phyloP scores from a whole-genome alignment of 2,329 filamentous ascomycete genomes.

The Penicillium sp. region DNA sequence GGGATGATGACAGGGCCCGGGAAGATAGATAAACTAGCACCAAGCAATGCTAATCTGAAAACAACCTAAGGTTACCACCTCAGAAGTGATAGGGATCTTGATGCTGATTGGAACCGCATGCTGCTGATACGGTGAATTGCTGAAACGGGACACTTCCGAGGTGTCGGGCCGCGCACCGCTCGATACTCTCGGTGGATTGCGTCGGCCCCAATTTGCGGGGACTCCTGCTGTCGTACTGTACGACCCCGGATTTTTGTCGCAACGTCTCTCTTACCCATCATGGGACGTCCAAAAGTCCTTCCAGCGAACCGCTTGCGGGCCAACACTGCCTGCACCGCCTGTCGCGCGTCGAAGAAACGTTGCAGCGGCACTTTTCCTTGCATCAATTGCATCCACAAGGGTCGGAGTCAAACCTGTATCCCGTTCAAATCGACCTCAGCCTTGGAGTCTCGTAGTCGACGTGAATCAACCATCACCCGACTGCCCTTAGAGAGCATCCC shows the following conservation, averaged over 20 bases:
- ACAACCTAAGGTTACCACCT: no score
- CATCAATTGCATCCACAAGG: slow-evolving; percentile 49
- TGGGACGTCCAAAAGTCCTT: slow-evolving; percentile 56
- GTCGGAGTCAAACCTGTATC: slow-evolving; percentile 42
- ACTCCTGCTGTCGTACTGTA: not conserved
- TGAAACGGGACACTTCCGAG: not conserved
- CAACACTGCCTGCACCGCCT: slow-evolving; percentile 52
- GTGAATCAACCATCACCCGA: not conserved
- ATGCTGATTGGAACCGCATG: not conserved
- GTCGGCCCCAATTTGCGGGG: not conserved
- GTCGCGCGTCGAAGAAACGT: slow-evolving; percentile 54
- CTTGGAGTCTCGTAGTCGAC: slow-evolving; percentile 15
- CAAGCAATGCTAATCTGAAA: no score
- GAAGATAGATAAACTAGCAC: not conserved
- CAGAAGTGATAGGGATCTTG: not conserved
- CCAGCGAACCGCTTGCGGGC: slow-evolving; percentile 53
- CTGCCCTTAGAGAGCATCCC: not conserved
- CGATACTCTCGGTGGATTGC: not conserved
- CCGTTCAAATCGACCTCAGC: slow-evolving; percentile 33
- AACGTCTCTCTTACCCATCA: slow-evolving; percentile 25
- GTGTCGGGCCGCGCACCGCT: slow-evolving; percentile 12
- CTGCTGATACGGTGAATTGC: not conserved
- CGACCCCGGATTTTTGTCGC: not conserved
- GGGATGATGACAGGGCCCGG: not conserved
- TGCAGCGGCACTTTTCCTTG: slow-evolving; percentile 55